These are phyloP conservation scores for Stramenopiles sp. DNA, from an alignment of 352 stramenopile species.

Conservation along the genomic window DNA sequence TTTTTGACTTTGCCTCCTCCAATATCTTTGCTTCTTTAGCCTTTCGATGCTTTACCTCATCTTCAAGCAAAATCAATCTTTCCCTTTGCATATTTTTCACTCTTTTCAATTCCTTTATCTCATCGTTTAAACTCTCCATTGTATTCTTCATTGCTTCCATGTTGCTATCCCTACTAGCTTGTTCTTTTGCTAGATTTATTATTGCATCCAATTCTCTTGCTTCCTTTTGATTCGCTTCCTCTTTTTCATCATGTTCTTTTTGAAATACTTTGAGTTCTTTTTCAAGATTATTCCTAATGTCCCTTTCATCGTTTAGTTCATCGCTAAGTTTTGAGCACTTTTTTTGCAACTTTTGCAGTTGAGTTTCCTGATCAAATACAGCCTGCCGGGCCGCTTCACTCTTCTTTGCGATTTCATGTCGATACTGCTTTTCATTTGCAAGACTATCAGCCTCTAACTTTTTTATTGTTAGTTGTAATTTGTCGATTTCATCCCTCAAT, in stretches of 20 bases:
- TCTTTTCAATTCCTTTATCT: background rate
- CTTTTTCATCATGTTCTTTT: background rate
- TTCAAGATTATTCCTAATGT: background rate
- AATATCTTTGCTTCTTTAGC: background rate
- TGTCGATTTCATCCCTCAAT: background rate
- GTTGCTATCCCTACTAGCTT: background rate
- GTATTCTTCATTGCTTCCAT: background rate
- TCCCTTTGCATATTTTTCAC: background rate
- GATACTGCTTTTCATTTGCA: background rate
- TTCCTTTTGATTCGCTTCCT: background rate
- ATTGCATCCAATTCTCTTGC: background rate
- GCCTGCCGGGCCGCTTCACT: background rate
- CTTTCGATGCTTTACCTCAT: background rate
- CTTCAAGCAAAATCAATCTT: background rate
- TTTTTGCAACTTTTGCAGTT: background rate
- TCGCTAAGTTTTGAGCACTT: background rate
- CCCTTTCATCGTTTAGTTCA: background rate
- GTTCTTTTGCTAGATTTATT: background rate
- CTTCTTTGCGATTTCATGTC: background rate
- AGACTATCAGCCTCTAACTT: background rate
- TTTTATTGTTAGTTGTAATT: background rate
- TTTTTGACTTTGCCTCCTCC: background rate
- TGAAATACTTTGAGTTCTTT: background rate
- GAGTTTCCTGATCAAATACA: background rate
- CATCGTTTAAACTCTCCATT: background rate